Evolutionary conservation across 2,329 filamentous ascomycete genomes (phyloP).

Genomic region (Penicillium digitatum): DNA sequence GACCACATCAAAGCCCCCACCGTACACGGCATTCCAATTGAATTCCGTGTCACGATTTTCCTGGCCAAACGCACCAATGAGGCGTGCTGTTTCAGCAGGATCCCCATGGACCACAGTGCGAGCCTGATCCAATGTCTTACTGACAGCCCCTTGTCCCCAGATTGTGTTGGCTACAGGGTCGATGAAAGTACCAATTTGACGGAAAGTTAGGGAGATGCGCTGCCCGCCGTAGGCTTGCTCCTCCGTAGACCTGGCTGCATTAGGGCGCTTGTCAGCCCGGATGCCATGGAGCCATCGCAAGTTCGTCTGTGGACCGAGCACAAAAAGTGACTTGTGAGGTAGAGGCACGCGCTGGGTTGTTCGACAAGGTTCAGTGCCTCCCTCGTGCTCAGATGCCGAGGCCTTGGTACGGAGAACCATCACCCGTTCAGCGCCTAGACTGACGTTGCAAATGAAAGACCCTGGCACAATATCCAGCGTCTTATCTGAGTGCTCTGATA

Average conservation of each 20-base stretch:
- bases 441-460: constrained; percentile 87
- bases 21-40: constrained; percentile 71
- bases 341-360: constrained; percentile 65
- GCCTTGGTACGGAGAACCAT: constrained; percentile 79
- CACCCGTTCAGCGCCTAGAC: constrained; percentile 82
- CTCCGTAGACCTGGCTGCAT: constrained; percentile 60
- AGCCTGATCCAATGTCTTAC: constrained; percentile 61
- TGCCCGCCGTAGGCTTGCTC: constrained; percentile 71
- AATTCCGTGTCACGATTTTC: constrained; percentile 75
- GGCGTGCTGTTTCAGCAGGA: constrained; percentile 54
- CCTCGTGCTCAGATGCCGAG: constrained; percentile 33
- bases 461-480: constrained; percentile 80
- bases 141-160: constrained; percentile 85
- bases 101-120: constrained; percentile 66
- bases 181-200: constrained; percentile 82
- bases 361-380: constrained; percentile 42
- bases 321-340: constrained; percentile 84
- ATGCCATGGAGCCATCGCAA: constrained; percentile 89
- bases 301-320: constrained; percentile 78
- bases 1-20: constrained; percentile 73
- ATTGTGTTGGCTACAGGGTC: constrained; percentile 62
- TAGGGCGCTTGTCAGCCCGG: constrained; percentile 72
- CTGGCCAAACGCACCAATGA: constrained; percentile 75
- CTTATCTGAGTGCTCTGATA: constrained; percentile 96
- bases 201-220: constrained; percentile 88